Conservation (phyloP, 2,329 filamentous ascomycete species). For the Neonectria neomacrospora region DNA sequence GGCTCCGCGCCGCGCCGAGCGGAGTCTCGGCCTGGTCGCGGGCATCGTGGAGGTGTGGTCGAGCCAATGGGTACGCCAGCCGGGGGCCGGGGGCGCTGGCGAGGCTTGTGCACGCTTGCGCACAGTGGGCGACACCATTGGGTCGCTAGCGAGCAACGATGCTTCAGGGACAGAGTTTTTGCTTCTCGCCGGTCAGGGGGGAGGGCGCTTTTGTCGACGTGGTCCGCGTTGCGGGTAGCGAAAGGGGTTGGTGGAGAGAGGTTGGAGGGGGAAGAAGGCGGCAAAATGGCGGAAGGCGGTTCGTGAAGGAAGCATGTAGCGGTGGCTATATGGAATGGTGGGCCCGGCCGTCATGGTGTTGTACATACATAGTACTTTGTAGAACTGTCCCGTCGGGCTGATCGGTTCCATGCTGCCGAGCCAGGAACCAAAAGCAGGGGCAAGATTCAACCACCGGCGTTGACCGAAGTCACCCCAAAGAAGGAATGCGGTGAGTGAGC, state of each 20-base stretch:
- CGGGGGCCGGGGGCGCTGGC: slow-evolving; percentile 37
- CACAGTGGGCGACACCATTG: slow-evolving; percentile 37
- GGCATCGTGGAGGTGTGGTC: slow-evolving; percentile 22
- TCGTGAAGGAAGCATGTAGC: slow-evolving; percentile 10
- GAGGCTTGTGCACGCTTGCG: slow-evolving; percentile 35
- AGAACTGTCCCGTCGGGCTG: slow-evolving; percentile 8
- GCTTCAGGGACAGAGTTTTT: slow-evolving; percentile 12
- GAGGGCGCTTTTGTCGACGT: slow-evolving; percentile 4
- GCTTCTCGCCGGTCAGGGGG: slow-evolving; percentile 9
- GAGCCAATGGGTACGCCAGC: slow-evolving; percentile 43
- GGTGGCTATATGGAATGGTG: slow-evolving; percentile 2
- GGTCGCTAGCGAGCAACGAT: slow-evolving; percentile 30
- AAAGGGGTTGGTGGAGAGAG: slow-evolving; percentile 13
- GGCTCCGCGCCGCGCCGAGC: slow-evolving; percentile 28
- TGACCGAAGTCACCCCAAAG: not conserved
- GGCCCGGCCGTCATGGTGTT: slow-evolving; percentile 19
- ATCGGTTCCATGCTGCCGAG: slow-evolving; percentile 43
- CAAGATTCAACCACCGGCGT: not conserved
- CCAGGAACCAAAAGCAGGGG: slow-evolving; percentile 9
- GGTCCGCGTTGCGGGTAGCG: not conserved
- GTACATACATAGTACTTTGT: too few species aligned
- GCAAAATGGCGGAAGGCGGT: slow-evolving; percentile 18
- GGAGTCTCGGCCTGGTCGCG: slow-evolving; percentile 22
- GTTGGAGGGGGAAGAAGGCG: not conserved
- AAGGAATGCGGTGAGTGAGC: not conserved